phyloP scores from a whole-genome alignment of 345 rosid species.

The Citrus medica region DNA sequence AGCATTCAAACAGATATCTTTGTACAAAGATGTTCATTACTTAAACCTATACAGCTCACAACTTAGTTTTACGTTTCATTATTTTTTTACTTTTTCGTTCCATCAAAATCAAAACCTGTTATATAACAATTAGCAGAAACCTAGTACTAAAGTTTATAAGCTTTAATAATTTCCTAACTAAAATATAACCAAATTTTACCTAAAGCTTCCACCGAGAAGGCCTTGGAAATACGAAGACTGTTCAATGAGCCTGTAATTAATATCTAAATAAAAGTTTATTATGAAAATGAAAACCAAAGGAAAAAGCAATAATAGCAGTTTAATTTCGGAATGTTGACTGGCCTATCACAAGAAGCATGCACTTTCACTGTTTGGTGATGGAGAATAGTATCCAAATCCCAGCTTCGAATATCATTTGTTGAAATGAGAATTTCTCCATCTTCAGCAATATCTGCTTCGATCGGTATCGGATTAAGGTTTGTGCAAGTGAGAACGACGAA shows the following conservation, averaged over 20 bases:
- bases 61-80: background rate
- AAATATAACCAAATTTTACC: constrained; percentile 28
- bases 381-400: constrained; percentile 46
- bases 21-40: background rate
- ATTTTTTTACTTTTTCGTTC: too few species aligned
- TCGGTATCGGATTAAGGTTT: constrained; percentile 20
- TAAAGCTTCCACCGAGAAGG: constrained; percentile 63
- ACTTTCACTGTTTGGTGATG: constrained; percentile 35
- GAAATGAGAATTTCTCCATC: constrained; percentile 30
- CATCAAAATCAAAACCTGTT: background rate
- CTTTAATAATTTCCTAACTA: too few species aligned
- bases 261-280: background rate
- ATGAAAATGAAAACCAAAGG: background rate
- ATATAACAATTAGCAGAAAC: background rate
- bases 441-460: constrained; percentile 13
- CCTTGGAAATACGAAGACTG: constrained; percentile 61
- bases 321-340: background rate
- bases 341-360: constrained; percentile 50
- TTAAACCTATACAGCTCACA: background rate
- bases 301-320: background rate
- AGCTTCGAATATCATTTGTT: constrained; percentile 36
- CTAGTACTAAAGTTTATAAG: background rate
- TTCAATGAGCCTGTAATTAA: constrained; percentile 41
- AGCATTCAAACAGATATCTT: background rate
- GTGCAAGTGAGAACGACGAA: constrained; percentile 35